These are phyloP conservation scores for Beta vulgaris DNA, from an alignment of 148 eudicot genomes.

Conservation along the genomic window DNA sequence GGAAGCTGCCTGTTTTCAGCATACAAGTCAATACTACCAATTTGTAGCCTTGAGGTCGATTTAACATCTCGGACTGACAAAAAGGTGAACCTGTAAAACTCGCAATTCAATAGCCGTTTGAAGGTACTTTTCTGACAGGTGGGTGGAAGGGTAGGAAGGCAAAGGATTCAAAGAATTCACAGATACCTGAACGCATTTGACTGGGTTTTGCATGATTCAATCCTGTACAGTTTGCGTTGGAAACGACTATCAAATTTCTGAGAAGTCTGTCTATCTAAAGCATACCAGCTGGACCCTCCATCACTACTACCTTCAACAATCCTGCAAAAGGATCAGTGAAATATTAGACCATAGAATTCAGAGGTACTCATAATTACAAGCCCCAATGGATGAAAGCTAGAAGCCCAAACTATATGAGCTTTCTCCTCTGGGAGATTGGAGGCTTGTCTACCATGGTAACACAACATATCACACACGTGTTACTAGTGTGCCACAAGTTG, in stretches of 20 bases:
- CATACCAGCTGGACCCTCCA: slow-evolving; percentile 75
- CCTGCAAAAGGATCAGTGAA: slow-evolving; percentile 41
- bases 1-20: slow-evolving; percentile 28
- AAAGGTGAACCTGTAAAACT: slow-evolving; percentile 61
- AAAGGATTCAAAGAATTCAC: background rate
- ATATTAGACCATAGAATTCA: background rate
- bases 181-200: slow-evolving; percentile 79
- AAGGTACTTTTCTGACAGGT: background rate
- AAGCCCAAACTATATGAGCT: background rate
- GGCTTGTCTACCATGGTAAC: background rate
- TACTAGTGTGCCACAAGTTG: background rate
- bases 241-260: slow-evolving; percentile 72
- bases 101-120: background rate
- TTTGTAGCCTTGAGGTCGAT: slow-evolving; percentile 69
- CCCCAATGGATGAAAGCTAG: background rate
- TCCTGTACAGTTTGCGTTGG: slow-evolving; percentile 56
- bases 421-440: background rate
- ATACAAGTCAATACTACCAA: slow-evolving; percentile 83
- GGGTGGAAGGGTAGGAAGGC: too few species aligned
- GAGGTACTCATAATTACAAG: background rate
- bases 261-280: slow-evolving; percentile 60
- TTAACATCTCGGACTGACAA: slow-evolving; percentile 56
- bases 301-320: slow-evolving; percentile 86
- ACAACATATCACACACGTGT: background rate
- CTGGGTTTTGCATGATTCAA: slow-evolving; percentile 31